Base-by-base conservation (phyloP, 164 flowering plant genomes). In the Umbellularia californica region DNA sequence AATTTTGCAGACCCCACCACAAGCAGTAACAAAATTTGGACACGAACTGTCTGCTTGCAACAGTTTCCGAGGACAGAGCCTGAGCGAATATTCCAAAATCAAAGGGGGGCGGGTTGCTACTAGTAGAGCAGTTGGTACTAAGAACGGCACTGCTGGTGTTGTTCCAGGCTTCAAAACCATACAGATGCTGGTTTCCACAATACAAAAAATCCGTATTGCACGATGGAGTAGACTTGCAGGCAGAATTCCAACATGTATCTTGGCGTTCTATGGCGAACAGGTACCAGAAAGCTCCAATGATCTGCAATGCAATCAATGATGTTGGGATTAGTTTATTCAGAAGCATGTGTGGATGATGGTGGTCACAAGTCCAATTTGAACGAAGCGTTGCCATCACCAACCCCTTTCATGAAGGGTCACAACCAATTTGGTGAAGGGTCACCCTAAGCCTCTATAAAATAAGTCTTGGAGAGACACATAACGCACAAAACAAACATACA, bases 1-100 rank as follows among this genome's bases (percentile, higher is more conserved):
- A 84, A 82, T 94, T 96, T 79, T 96, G 97, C 51, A 96, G 87
- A 20, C 99, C 99, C 99, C 99, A 96, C 99, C 99, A 96, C 76
- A 96, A 82, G 77, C 98, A 94, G 80, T 93, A 96, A 76, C 89
- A 96, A 72, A 87, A 96, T 81, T 96, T 96, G 2, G 97, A 81
- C 75, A 91, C 5, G 79, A 96, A 94, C 28, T 81, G 79, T 25
- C 51, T 84, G 14, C 97, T 84, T 58, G 86, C 71, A 78, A 87
- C 89, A 75, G 94, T 82, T 7, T 90, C 86, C 51, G 97, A 85
- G 35, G 91, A 74, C 81, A 96, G 78, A 75, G 97, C 99, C 68
- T 87, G 87, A 63, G 30, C 2, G 69, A 77, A 96, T 51, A 96
- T 96, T 75, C 99, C 99, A 84, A 81, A 96, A 84, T 94, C 88